Percentiles rank a stretch among this genome's conserved stretches.
These are phyloP conservation scores for Chrysoporthe puriensis DNA, from an alignment of 2,329 filamentous ascomycete species.

Conservation along the genomic window DNA sequence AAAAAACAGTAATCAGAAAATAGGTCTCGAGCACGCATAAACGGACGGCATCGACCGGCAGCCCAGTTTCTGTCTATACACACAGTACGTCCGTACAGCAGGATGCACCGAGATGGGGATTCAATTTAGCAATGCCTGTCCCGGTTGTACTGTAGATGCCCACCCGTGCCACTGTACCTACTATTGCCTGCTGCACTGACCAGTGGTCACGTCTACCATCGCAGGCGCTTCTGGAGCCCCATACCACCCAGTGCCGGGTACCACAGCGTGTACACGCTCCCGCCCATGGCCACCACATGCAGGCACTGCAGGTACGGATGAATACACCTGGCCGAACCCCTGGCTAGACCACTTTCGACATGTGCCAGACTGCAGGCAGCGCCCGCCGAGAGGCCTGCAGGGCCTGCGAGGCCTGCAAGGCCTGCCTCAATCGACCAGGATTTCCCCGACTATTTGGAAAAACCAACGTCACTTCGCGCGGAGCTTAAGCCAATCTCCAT, in stretches of 20 bases:
- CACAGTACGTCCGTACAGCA: neutral
- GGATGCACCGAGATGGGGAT: slow-evolving; percentile 24
- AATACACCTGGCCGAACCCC: neutral
- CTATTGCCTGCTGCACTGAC: neutral
- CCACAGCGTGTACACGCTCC: neutral
- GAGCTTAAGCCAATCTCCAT: neutral
- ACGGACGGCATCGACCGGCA: neutral
- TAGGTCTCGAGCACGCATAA: neutral
- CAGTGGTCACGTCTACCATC: neutral
- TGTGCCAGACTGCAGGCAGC: slow-evolving; percentile 1
- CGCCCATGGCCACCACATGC: slow-evolving; percentile 6
- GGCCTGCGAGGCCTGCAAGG: neutral
- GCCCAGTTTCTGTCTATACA: neutral
- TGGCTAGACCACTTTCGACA: slow-evolving; percentile 7
- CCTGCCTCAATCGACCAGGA: neutral
- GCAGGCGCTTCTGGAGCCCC: too few species aligned
- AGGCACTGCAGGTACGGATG: neutral
- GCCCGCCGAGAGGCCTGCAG: neutral
- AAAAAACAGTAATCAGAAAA: neutral
- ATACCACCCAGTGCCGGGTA: neutral
- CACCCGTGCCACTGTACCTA: neutral
- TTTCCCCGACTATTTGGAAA: neutral
- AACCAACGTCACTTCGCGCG: slow-evolving; percentile 7
- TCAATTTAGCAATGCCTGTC: slow-evolving; percentile 10
- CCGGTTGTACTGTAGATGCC: slow-evolving; percentile 8